Evolutionary conservation across 139 green algal genomes (phyloP), one percentile per base, ranked within the genome.

Genomic region (Asterochloris sp.): DNA sequence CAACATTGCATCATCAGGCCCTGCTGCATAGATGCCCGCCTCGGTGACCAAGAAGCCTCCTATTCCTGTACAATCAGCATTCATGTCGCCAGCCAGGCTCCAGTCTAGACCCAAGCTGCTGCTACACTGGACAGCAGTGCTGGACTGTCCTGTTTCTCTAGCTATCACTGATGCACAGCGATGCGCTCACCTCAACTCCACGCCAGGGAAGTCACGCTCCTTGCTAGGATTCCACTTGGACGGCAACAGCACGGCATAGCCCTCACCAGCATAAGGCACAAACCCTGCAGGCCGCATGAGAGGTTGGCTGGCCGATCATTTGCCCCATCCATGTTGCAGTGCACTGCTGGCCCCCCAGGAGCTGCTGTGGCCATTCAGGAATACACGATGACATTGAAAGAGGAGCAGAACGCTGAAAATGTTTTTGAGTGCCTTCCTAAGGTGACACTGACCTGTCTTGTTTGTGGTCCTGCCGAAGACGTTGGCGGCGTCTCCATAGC

Each of bases 211-310:
- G 81, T 98, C 95, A n/a, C 82, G 78, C 92, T 99, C 95, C 89
- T 94, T 96, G 86, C 87, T 93, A 69, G 97, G 95, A 92, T 98
- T 98, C 95, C 95, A 99, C 93, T 98, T 98, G 87, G 90, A 87
- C 73, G 97, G 97, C 76, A 99, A 86, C 82, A 97, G 86, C 81
- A 99, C 38, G 8, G 92, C 86, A 87, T 97, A 99, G 88, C 93
- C 96, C 54, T 98, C 95, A 26, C 97, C 97, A 73, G 91, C 87
- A 89, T 98, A 99, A 26, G 92, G 90, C 54, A 97, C 84, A 86
- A 97, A 99, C 81, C 94, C 93, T 93, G 85, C 54, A 80, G 2
- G 15, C 9, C 54, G 10, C 29, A 77, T 10, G 19, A 47, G 76
- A 38, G 76, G 60, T 62, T 17, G 17, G 6, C 21, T 23, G 16